Evolutionary conservation across 768 basidiomycete species (phyloP).

Genomic region (Austroboletus eburneus): DNA sequence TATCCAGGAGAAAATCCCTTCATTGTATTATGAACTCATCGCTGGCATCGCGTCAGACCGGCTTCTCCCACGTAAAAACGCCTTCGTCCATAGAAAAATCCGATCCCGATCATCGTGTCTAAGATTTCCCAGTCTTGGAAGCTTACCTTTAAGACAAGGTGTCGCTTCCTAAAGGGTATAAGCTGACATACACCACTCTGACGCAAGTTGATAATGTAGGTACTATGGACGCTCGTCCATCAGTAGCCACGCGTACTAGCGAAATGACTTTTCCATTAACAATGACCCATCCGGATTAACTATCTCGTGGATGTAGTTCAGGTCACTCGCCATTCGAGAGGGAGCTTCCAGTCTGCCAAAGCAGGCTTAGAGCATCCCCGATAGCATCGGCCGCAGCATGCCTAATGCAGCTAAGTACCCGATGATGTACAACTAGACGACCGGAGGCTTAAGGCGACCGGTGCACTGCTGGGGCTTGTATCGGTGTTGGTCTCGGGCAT

Average conservation of each 20-base stretch:
- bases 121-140: constrained; percentile 10
- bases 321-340: neutral
- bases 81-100: neutral
- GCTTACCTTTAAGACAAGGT: constrained; percentile 9
- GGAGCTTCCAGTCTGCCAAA: constrained; percentile 4
- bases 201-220: constrained; percentile 8
- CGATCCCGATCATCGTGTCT: constrained; percentile 11
- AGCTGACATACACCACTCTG: constrained; percentile 7
- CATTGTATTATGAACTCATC: constrained; percentile 1
- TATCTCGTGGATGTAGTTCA: neutral
- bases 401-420: constrained; percentile 9
- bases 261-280: constrained; percentile 1
- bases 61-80: constrained; percentile 24
- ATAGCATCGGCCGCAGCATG: constrained; percentile 15
- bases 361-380: constrained; percentile 6
- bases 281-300: neutral
- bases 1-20: constrained; percentile 13
- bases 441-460: constrained; percentile 4
- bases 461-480: neutral
- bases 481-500: neutral
- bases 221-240: constrained; percentile 7
- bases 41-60: constrained; percentile 6
- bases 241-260: neutral
- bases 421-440: constrained; percentile 1
- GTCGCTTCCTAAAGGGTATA: constrained; percentile 13